Evolutionary conservation across 2,329 filamentous ascomycete species (phyloP).

Genomic region (Akanthomyces dipterigenus): DNA sequence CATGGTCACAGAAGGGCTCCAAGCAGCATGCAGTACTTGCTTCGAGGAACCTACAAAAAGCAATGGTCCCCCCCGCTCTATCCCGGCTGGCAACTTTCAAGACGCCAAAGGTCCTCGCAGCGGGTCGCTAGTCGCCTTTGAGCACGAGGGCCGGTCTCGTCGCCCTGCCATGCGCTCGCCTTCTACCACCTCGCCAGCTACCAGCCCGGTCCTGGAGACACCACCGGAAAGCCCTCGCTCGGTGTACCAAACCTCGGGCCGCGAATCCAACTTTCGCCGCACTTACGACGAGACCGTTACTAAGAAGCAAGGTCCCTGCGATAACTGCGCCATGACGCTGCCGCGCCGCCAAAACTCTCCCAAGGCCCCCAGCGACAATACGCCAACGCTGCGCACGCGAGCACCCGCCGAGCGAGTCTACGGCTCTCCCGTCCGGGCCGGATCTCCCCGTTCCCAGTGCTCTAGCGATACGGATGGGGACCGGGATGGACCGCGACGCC

Average conservation of each 20-base stretch:
- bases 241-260: constrained; percentile 32
- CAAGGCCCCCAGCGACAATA: constrained; percentile 24
- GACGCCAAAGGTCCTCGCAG: constrained; percentile 40
- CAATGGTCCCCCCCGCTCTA: constrained; percentile 34
- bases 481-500: constrained; percentile 34
- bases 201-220: constrained; percentile 44
- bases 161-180: constrained; percentile 28
- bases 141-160: constrained; percentile 38
- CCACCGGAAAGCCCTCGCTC: constrained; percentile 51
- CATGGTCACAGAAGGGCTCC: constrained; percentile 62
- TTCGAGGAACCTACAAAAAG: constrained; percentile 34
- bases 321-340: constrained; percentile 62
- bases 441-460: constrained; percentile 46
- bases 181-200: constrained; percentile 24
- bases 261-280: constrained; percentile 53
- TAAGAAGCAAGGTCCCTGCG: constrained; percentile 56
- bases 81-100: constrained; percentile 29
- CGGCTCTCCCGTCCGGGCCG: constrained; percentile 37
- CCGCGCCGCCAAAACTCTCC: constrained; percentile 34
- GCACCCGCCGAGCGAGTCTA: constrained; percentile 55
- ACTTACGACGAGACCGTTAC: constrained; percentile 62
- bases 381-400: constrained; percentile 53
- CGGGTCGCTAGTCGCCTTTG: constrained; percentile 36
- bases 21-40: constrained; percentile 54
- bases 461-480: constrained; percentile 48